A percentile compares a stretch with the other conserved stretches of the same genome.
Conservation (phyloP, 73 alveolate genomes). For the Halteria grandinella region DNA sequence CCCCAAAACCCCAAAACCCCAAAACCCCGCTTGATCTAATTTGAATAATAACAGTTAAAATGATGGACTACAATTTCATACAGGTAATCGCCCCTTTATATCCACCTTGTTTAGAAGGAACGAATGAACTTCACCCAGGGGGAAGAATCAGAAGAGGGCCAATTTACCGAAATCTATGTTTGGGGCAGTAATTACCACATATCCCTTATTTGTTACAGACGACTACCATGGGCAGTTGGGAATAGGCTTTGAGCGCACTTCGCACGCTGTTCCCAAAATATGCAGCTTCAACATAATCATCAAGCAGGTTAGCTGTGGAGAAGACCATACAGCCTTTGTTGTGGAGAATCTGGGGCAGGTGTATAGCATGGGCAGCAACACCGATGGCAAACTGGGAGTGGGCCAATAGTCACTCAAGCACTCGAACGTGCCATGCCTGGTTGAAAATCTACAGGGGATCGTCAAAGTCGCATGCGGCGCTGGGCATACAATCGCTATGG, state of each 20-base stretch:
- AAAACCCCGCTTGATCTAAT: background rate
- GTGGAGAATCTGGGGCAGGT: constrained; percentile 62
- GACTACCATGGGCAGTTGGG: constrained; percentile 79
- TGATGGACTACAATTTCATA: background rate
- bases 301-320: constrained; percentile 67
- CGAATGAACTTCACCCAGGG: too few species aligned
- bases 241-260: constrained; percentile 31
- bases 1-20: too few species aligned
- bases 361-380: constrained; percentile 73
- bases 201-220: constrained; percentile 24
- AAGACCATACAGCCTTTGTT: constrained; percentile 74
- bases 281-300: constrained; percentile 69
- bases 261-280: constrained; percentile 62
- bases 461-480: constrained; percentile 69
- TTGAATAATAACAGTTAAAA: background rate
- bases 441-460: constrained; percentile 57
- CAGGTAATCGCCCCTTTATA: too few species aligned
- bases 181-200: constrained; percentile 66
- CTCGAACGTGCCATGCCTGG: constrained; percentile 64
- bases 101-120: too few species aligned
- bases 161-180: constrained; percentile 64
- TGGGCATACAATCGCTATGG: constrained; percentile 57
- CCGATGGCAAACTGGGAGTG: constrained; percentile 64
- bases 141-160: too few species aligned
- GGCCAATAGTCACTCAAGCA: constrained; percentile 10